phyloP scores from a whole-genome alignment of 257 asterid genomes.

The Jasminum sambac region DNA sequence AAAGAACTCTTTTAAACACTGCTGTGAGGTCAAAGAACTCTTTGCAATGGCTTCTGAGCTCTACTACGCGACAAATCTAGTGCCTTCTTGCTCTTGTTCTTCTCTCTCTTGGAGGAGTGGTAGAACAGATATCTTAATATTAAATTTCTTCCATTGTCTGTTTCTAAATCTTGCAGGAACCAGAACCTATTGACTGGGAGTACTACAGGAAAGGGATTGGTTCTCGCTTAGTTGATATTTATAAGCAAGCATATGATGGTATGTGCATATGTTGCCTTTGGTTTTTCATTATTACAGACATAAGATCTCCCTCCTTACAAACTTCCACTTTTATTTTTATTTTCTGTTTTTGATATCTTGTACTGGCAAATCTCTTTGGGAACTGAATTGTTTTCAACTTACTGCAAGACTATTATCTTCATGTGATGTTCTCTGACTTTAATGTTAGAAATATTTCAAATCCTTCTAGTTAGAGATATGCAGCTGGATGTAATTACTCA shows the following conservation, averaged over 20 bases:
- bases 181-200: constrained; percentile 55
- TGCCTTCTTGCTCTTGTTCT: not conserved
- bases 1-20: not conserved
- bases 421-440: not conserved
- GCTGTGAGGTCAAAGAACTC: not conserved
- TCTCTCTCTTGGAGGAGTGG: not conserved
- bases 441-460: constrained; percentile 6
- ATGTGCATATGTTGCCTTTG: constrained; percentile 8
- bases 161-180: constrained; percentile 38
- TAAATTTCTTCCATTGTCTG: not conserved
- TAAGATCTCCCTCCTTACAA: not conserved
- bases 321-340: constrained; percentile 2
- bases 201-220: constrained; percentile 54
- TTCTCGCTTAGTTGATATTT: constrained; percentile 47
- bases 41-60: not conserved
- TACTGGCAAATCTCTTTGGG: not conserved
- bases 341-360: not conserved
- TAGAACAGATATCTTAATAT: not conserved
- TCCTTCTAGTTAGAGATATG: not conserved
- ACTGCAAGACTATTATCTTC: constrained; percentile 2
- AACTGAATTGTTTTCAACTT: not conserved
- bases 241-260: constrained; percentile 41
- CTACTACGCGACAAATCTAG: not conserved
- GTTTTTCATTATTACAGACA: not conserved
- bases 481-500: constrained; percentile 6